Percentiles rank a stretch among this genome's conserved stretches.
phyloP scores from a whole-genome alignment of 73 alveolate genomes.

The Tetrahymena thermophila region DNA sequence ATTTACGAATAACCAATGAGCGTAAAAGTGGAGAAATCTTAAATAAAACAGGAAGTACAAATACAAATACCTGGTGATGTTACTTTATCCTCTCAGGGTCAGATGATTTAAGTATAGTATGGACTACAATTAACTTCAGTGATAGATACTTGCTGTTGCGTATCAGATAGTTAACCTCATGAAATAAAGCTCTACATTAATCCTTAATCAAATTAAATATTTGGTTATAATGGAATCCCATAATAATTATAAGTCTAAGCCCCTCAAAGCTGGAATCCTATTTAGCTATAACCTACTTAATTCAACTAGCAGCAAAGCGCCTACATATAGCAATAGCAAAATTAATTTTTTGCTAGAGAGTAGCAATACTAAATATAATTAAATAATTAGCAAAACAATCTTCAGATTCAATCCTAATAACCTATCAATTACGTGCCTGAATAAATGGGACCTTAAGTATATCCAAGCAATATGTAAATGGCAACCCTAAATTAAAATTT shows the following conservation, averaged over 20 bases:
- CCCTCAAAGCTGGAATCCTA: background rate
- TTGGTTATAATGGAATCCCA: background rate
- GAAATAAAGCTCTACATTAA: background rate
- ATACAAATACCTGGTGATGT: background rate
- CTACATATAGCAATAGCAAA: no score
- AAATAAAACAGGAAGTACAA: background rate
- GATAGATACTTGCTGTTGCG: background rate
- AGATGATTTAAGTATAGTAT: no score
- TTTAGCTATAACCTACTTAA: background rate
- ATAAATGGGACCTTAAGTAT: no score
- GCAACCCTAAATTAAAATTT: no score
- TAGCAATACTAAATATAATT: no score
- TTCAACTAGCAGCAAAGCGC: no score
- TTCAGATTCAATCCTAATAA: no score
- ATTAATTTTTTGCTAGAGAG: no score
- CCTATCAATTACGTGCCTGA: no score
- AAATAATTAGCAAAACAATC: no score
- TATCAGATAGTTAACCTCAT: background rate
- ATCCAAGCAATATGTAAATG: no score
- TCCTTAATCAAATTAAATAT: background rate
- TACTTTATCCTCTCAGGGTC: background rate
- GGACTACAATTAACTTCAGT: background rate
- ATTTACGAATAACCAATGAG: background rate
- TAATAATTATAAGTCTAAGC: no score
- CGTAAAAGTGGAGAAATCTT: background rate